A percentile compares a stretch with the other conserved stretches of the same genome.
Conservation (phyloP, 2,329 filamentous ascomycete species). For the Trichoderma afroharzianum region DNA sequence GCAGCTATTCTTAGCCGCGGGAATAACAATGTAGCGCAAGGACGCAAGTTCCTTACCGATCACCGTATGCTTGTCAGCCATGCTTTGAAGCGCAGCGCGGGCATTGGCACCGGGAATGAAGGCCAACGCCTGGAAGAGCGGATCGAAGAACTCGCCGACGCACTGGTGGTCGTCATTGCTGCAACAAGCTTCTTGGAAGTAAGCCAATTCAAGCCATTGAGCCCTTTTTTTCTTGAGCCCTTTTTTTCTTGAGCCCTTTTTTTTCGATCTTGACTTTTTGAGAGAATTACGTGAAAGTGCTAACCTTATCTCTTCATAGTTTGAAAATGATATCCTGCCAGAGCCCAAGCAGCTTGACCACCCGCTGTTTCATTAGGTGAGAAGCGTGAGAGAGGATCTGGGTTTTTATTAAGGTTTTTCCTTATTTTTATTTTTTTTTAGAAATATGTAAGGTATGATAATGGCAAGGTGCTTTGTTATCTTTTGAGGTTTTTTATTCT, state of each 20-base stretch:
- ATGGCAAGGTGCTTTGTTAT: background rate
- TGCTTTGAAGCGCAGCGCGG: conserved; percentile 84
- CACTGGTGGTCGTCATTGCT: conserved; percentile 77
- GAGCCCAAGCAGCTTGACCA: conserved; percentile 33
- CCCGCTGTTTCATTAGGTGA: conserved; percentile 36
- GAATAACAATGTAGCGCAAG: conserved; percentile 76
- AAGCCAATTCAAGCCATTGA: conserved; percentile 32
- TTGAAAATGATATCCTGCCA: conserved; percentile 39
- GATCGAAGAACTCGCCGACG: conserved; percentile 75
- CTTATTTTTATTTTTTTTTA: background rate
- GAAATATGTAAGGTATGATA: conserved; percentile 5
- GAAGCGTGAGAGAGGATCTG: background rate
- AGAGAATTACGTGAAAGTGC: background rate
- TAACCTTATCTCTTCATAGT: conserved; percentile 25
- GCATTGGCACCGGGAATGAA: conserved; percentile 56
- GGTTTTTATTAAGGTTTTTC: background rate
- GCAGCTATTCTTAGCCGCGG: conserved; percentile 79
- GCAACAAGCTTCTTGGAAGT: conserved; percentile 86
- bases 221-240: background rate
- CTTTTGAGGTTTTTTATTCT: background rate
- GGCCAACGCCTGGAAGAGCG: conserved; percentile 51
- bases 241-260: no score
- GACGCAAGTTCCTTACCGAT: conserved; percentile 73
- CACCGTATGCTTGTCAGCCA: conserved; percentile 82
- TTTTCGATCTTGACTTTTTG: background rate